Conservation (phyloP, 805 yeast species). For the Kodamaea nitidulidarum region DNA sequence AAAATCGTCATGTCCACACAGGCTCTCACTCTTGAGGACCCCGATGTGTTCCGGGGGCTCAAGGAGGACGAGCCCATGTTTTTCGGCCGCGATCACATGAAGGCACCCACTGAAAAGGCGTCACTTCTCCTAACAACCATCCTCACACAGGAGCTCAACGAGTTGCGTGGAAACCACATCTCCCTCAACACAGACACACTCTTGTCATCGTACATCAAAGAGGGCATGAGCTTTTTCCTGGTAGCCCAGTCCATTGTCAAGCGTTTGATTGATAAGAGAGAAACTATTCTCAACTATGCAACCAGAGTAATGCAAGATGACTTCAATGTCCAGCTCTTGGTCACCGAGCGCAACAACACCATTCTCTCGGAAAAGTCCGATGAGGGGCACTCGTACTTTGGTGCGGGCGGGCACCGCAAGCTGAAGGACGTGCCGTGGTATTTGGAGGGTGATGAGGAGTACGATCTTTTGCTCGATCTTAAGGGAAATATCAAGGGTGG, state of each 20-base stretch:
- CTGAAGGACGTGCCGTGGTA: slow-evolving; percentile 62
- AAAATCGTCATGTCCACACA: slow-evolving; percentile 66
- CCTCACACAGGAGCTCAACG: slow-evolving; percentile 45
- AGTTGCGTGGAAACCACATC: slow-evolving; percentile 28
- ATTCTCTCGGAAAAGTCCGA: slow-evolving; percentile 34
- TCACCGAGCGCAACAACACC: slow-evolving; percentile 44
- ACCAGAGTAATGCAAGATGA: slow-evolving; percentile 76
- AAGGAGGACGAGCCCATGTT: slow-evolving; percentile 49
- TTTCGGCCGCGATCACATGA: slow-evolving; percentile 35
- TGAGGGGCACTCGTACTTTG: slow-evolving; percentile 28
- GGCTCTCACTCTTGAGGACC: slow-evolving; percentile 64
- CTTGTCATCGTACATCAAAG: slow-evolving; percentile 35
- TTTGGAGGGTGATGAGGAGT: slow-evolving; percentile 63
- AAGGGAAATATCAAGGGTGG: slow-evolving; percentile 82
- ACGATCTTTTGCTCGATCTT: slow-evolving; percentile 52
- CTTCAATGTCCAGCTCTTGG: slow-evolving; percentile 54
- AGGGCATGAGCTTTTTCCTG: slow-evolving; percentile 32
- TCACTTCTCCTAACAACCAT: slow-evolving; percentile 45
- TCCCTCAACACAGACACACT: slow-evolving; percentile 37
- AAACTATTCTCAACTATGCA: slow-evolving; percentile 64
- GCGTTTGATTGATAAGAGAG: slow-evolving; percentile 67
- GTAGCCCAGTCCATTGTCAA: slow-evolving; percentile 41
- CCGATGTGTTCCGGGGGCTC: slow-evolving; percentile 66
- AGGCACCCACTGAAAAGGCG: slow-evolving; percentile 45
- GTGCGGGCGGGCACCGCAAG: slow-evolving; percentile 29